A percentile compares a stretch with the other conserved stretches of the same genome.
Evolutionary conservation across 768 basidiomycete genomes (phyloP).

Genomic region (Panaeolus papilionaceus): DNA sequence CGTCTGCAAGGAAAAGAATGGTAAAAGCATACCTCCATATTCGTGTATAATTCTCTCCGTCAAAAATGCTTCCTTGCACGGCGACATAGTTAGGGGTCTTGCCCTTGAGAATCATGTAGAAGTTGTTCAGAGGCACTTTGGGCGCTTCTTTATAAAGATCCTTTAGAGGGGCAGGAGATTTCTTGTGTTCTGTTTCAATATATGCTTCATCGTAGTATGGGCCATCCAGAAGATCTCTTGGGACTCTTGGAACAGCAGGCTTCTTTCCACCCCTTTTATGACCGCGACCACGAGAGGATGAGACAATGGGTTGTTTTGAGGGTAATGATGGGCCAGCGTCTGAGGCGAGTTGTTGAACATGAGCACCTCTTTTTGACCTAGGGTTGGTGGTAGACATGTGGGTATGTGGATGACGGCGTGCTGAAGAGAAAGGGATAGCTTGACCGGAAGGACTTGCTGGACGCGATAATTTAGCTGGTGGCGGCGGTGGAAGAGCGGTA

Average conservation of each 20-base stretch:
- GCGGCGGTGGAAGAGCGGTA: constrained; percentile 26
- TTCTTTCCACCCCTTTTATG: constrained; percentile 19
- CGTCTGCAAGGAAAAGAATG: constrained; percentile 1
- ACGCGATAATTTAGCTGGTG: constrained; percentile 31
- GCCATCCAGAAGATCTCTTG: constrained; percentile 33
- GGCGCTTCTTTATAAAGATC: constrained; percentile 40
- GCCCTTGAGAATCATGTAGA: constrained; percentile 34
- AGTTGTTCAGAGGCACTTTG: constrained; percentile 49
- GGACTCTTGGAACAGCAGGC: background rate
- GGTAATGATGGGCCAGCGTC: constrained; percentile 23
- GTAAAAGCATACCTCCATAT: constrained; percentile 52
- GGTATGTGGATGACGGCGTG: constrained; percentile 15
- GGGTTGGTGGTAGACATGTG: background rate
- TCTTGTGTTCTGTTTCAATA: constrained; percentile 39
- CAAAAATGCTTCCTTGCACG: constrained; percentile 34
- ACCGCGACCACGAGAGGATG: background rate
- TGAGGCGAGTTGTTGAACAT: background rate
- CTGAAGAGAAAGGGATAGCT: constrained; percentile 26
- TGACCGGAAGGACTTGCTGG: constrained; percentile 18
- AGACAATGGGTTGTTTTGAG: constrained; percentile 10
- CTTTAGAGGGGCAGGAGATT: constrained; percentile 38
- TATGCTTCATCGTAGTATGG: constrained; percentile 42
- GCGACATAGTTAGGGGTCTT: constrained; percentile 41
- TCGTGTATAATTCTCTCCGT: constrained; percentile 27
- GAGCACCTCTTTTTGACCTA: constrained; percentile 17